Base-by-base conservation (phyloP, 306 rosid species). In the Cucumis melo region DNA sequence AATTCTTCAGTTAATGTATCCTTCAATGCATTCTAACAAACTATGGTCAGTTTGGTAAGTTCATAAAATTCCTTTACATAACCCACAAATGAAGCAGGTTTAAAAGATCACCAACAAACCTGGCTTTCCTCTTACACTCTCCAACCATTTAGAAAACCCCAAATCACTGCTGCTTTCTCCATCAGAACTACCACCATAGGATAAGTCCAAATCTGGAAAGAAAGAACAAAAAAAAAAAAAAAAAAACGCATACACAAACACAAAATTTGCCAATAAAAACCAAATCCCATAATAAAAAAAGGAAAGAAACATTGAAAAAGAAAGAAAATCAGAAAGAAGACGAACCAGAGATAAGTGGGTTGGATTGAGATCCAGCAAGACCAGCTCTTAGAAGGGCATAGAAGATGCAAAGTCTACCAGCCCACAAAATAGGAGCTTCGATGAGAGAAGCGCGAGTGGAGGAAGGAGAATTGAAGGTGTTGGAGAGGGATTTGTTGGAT, bases 131-230 rank as follows among this genome's bases (percentile, higher is more conserved):
- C 84, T 85, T 53, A 93, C 80, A 65, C 72, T 36, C 53, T 86
- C 89, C 32, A 92, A 77, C 97, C 92, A 93, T 83, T 87, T 89
- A 66, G 97, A 93, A 82, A 93, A 93, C n/a, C 97, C 97, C 91
- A 91, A 85, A 83, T 93, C 97, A 42, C 8, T 70, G 76, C 73
- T 83, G 80, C 89, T 81, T 78, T 85, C 90, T 77, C 44, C 79
- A 29, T 56, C 73, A 61, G 36, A 84, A 56, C 77, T 76, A 39
- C 75, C 85, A 80, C 83, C 90, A 76, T 34, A 72, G 44, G 62
- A 51, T 13, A 68, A 58, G 41, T 82, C 87, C 91, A 91, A 81
- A 81, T 87, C 98, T 91, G 84, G 20, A 46, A 24, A 70, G 57
- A 21, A 16, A 6, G 8, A 15, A 51, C 29, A 27, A 27, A 27